Base-by-base conservation (phyloP, 805 yeast species). In the Kazachstania kunashirensis region DNA sequence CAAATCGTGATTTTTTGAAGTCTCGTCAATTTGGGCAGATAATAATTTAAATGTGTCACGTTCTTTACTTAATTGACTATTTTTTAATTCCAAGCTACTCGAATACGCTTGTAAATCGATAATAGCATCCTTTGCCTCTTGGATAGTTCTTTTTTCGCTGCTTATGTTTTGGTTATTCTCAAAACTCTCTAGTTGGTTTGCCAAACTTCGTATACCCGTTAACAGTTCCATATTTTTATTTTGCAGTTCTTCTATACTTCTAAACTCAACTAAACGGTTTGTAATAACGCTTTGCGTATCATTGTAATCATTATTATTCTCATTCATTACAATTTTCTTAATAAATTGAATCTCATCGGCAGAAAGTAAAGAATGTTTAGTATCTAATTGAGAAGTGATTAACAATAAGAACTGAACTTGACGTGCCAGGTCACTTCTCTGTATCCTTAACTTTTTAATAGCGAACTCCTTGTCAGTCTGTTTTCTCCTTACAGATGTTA, bases 401-500 rank as follows among this genome's bases (percentile, higher is more conserved):
- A 80, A 70, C 26, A 89, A 65, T 25, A 86, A 66, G 33, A 68
- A 70, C 46, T 83, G 84, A n/a, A 92, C 71, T 55, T 89, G 97
- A 29, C 77, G 75, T 6, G 94, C 83, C 27, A 89, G 62, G 50
- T 89, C 96, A 20, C 68, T 61, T 29, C 79, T 71, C 44, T 79
- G 76, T 39, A 70, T 72, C 31, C 70, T 67, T 43, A 81, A 55
- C 5, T 71, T 44, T 17, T 68, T 42, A 16, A 63, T 57, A 19
- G 61, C 59, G 5, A 43, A 28, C 56, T 69, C 52, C 49, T 63
- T 48, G 26, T 59, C 57, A 16, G 49, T 44, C 2, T 60, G 26
- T 37, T 52, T 57, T 3, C 39, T 36, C 1, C 43, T 29, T 3
- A 48, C 18, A n/a, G 53, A 50, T 4, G 30, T 33, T 3, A 53